A percentile compares a stretch with the other conserved stretches of the same genome.
Evolutionary conservation across 768 basidiomycete genomes (phyloP).

Genomic region (Piloderma croceum): DNA sequence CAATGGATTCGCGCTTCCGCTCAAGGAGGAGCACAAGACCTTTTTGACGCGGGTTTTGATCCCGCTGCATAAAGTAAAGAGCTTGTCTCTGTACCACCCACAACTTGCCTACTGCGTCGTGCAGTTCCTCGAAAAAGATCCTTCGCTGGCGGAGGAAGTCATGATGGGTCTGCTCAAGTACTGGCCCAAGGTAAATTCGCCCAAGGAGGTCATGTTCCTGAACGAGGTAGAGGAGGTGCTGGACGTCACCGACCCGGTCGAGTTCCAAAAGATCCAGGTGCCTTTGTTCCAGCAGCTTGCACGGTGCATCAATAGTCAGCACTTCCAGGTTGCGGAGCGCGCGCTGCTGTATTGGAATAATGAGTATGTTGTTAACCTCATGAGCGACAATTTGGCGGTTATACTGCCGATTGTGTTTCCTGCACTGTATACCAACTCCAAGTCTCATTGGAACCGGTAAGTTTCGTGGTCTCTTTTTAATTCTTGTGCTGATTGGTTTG

Average conservation of each 20-base stretch:
- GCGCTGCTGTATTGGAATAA: conserved; percentile 99
- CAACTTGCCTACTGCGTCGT: conserved; percentile 99
- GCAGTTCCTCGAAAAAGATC: conserved; percentile 97
- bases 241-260: conserved; percentile 93
- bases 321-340: conserved; percentile 98
- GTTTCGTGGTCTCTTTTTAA: conserved; percentile 22
- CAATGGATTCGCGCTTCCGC: conserved; percentile 95
- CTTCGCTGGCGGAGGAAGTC: conserved; percentile 88
- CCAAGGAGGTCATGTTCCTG: conserved; percentile 99
- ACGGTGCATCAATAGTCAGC: conserved; percentile 96
- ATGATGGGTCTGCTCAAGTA: conserved; percentile 92
- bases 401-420: conserved; percentile 97
- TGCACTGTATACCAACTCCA: conserved; percentile 91
- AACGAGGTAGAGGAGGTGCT: conserved; percentile 99
- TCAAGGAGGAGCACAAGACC: conserved; percentile 98
- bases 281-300: conserved; percentile 91
- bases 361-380: conserved; percentile 98
- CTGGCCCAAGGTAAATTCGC: conserved; percentile 99
- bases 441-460: conserved; percentile 97
- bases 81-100: conserved; percentile 97
- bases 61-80: conserved; percentile 97
- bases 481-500: conserved; percentile 6
- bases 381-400: conserved; percentile 89
- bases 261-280: conserved; percentile 94
- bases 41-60: conserved; percentile 93